These are phyloP conservation scores for Linnemannia schmuckeri DNA, from an alignment of 192 early-diverging fungal genomes.

Conservation along the genomic window DNA sequence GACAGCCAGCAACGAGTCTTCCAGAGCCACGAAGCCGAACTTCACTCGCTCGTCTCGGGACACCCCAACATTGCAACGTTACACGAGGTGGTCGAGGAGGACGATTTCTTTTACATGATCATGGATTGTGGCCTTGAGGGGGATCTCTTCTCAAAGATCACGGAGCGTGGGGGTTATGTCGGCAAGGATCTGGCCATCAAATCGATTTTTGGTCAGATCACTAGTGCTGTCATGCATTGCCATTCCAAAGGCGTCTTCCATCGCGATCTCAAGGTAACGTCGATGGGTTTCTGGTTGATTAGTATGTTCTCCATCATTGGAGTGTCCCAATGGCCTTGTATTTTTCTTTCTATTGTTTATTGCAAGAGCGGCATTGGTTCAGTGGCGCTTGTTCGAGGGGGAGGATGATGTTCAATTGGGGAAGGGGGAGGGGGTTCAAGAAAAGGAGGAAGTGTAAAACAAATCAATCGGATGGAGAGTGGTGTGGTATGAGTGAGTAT, in stretches of 20 bases:
- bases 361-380: background rate
- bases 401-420: background rate
- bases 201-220: constrained; percentile 59
- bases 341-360: background rate
- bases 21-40: constrained; percentile 73
- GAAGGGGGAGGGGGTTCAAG: background rate
- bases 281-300: background rate
- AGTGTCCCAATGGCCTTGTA: background rate
- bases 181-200: constrained; percentile 83
- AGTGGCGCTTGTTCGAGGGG: background rate
- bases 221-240: constrained; percentile 81
- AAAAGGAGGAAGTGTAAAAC: too few relatives aligned
- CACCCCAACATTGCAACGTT: constrained; percentile 79
- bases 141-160: constrained; percentile 95
- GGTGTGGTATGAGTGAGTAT: too few relatives aligned
- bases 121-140: constrained; percentile 88
- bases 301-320: too few relatives aligned
- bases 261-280: constrained; percentile 74
- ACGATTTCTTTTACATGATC: constrained; percentile 72
- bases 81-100: constrained; percentile 74
- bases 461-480: too few relatives aligned
- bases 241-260: constrained; percentile 79
- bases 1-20: constrained; percentile 67
- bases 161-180: constrained; percentile 78
- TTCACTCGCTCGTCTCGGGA: constrained; percentile 74